These are phyloP conservation scores for Solanum commersonii DNA, from an alignment of 257 asterid species.

Conservation along the genomic window DNA sequence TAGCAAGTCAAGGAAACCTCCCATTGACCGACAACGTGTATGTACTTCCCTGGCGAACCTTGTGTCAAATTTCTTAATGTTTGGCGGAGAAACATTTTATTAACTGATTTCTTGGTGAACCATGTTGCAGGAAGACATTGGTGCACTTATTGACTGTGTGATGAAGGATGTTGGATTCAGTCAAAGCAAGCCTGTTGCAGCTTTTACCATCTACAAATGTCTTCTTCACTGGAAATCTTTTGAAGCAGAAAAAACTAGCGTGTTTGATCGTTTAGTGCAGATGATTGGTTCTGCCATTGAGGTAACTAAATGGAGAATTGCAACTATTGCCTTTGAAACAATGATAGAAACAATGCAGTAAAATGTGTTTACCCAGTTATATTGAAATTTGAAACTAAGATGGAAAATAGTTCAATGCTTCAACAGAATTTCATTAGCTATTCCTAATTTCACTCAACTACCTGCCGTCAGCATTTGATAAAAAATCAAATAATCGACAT, in stretches of 20 bases:
- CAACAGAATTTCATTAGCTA: background rate
- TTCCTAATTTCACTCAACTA: background rate
- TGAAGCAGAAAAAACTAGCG: constrained; percentile 97
- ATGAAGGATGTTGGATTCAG: constrained; percentile 88
- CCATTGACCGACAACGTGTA: constrained; percentile 76
- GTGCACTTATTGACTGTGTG: constrained; percentile 75
- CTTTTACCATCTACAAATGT: constrained; percentile 92
- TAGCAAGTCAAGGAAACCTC: constrained; percentile 71
- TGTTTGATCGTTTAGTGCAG: constrained; percentile 93
- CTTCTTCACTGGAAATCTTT: constrained; percentile 97
- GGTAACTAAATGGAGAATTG: background rate
- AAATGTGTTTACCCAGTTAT: background rate
- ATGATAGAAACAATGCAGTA: background rate
- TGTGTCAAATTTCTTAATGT: background rate
- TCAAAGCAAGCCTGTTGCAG: constrained; percentile 97
- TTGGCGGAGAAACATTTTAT: background rate
- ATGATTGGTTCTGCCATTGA: constrained; percentile 83
- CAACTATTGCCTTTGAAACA: background rate
- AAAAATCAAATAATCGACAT: background rate
- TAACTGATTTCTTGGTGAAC: constrained; percentile 5
- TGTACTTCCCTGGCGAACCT: constrained; percentile 14
- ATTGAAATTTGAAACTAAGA: background rate
- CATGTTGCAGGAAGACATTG: constrained; percentile 85
- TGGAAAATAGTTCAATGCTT: background rate
- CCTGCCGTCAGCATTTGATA: background rate